Conservation (phyloP, 83 land plant species). For the Picea mariana region DNA sequence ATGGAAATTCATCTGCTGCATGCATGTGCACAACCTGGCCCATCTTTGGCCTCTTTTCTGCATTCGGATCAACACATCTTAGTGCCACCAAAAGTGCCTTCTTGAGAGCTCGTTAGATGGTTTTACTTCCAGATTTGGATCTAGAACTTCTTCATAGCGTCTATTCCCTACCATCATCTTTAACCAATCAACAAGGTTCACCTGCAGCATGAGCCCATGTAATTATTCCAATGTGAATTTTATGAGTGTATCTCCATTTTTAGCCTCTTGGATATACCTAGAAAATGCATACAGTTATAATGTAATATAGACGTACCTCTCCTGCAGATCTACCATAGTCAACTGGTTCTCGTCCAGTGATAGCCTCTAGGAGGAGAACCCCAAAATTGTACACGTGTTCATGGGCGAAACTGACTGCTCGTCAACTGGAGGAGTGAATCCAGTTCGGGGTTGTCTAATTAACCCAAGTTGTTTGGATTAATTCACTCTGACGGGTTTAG, state of each 20-base stretch:
- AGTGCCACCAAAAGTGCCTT: slow-evolving; percentile 40
- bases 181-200: slow-evolving; percentile 21
- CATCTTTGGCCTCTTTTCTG: slow-evolving; percentile 47
- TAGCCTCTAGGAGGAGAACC: slow-evolving; percentile 52
- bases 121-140: slow-evolving; percentile 36
- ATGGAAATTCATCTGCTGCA: slow-evolving; percentile 30
- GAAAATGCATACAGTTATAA: not conserved
- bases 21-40: slow-evolving; percentile 52
- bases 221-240: not conserved
- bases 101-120: slow-evolving; percentile 44
- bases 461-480: too few relatives aligned
- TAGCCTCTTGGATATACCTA: not conserved
- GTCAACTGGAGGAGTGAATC: too few relatives aligned
- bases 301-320: slow-evolving; percentile 39
- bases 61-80: slow-evolving; percentile 45
- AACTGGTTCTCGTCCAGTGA: slow-evolving; percentile 73
- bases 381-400: slow-evolving; percentile 62
- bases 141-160: slow-evolving; percentile 22
- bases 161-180: too few relatives aligned
- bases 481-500: too few relatives aligned
- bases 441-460: too few relatives aligned
- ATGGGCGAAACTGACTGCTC: too few relatives aligned
- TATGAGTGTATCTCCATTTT: not conserved
- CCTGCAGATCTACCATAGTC: slow-evolving; percentile 59
- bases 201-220: slow-evolving; percentile 20